A percentile compares a stretch with the other conserved stretches of the same genome.
Conservation (phyloP, 164 flowering plant genomes). For the Echeveria elegans region DNA sequence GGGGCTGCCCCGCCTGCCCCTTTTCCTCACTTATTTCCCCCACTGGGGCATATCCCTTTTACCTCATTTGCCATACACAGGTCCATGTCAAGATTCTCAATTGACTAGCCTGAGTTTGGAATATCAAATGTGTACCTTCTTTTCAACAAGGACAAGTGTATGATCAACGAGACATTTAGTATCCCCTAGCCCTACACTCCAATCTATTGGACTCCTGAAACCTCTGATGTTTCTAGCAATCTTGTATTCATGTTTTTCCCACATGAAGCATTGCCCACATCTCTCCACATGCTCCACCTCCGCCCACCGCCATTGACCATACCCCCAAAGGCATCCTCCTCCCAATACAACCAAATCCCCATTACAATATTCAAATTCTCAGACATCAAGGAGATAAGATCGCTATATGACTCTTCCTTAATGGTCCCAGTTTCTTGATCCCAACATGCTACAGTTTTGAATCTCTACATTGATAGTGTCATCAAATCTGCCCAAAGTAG, state of each 20-base stretch:
- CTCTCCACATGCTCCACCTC: background rate
- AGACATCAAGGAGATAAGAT: slow-evolving; percentile 6
- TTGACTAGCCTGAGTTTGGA: background rate
- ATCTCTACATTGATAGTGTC: background rate
- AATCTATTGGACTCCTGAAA: background rate
- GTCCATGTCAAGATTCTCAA: background rate
- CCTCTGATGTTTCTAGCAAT: background rate
- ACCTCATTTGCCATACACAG: background rate
- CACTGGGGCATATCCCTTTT: background rate
- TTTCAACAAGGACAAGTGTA: slow-evolving; percentile 3
- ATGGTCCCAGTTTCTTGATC: slow-evolving; percentile 20
- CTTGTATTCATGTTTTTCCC: background rate
- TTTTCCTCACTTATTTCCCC: background rate
- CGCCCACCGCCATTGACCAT: background rate
- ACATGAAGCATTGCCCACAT: slow-evolving; percentile 4
- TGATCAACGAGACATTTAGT: background rate
- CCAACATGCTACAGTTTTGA: background rate
- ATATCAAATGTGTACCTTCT: background rate
- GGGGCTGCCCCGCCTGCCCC: too few species aligned
- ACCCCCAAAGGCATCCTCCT: background rate
- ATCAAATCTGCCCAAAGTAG: background rate
- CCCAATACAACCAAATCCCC: background rate
- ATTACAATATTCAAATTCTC: background rate
- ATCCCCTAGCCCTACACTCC: background rate
- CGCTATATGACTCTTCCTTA: background rate